phyloP scores from a whole-genome alignment of 345 rosid species.

The Physaria fendleri region DNA sequence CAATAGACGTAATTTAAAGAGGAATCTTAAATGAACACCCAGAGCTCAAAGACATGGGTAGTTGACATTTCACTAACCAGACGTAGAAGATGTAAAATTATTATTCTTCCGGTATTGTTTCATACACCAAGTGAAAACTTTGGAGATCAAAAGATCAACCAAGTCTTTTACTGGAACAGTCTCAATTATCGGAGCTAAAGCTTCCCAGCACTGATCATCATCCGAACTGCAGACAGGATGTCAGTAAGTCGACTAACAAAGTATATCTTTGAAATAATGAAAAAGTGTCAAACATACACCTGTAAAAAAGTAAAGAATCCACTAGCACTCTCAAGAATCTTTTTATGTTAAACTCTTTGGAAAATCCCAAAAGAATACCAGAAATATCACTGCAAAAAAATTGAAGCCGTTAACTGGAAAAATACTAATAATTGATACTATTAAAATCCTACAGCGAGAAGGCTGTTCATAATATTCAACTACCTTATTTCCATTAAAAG shows the following conservation, averaged over 20 bases:
- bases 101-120: conserved; percentile 46
- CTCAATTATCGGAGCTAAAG: conserved; percentile 57
- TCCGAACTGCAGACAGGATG: conserved; percentile 47
- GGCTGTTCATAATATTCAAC: neutral
- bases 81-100: conserved; percentile 38
- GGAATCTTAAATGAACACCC: neutral
- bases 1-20: neutral
- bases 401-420: conserved; percentile 3
- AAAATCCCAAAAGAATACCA: conserved; percentile 54
- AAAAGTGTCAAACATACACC: conserved; percentile 40
- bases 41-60: neutral
- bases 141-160: conserved; percentile 52
- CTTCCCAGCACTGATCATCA: conserved; percentile 46
- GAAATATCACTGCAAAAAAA: conserved; percentile 51
- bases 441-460: neutral
- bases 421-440: neutral
- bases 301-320: conserved; percentile 55
- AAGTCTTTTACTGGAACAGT: conserved; percentile 46
- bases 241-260: conserved; percentile 14
- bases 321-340: conserved; percentile 59
- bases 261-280: neutral
- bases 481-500: conserved; percentile 69
- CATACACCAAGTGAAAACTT: conserved; percentile 54
- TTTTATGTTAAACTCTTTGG: conserved; percentile 68
- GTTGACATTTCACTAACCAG: conserved; percentile 38